Base-by-base conservation (phyloP, 2,329 filamentous ascomycete species). In the Colletotrichum cuscutae region DNA sequence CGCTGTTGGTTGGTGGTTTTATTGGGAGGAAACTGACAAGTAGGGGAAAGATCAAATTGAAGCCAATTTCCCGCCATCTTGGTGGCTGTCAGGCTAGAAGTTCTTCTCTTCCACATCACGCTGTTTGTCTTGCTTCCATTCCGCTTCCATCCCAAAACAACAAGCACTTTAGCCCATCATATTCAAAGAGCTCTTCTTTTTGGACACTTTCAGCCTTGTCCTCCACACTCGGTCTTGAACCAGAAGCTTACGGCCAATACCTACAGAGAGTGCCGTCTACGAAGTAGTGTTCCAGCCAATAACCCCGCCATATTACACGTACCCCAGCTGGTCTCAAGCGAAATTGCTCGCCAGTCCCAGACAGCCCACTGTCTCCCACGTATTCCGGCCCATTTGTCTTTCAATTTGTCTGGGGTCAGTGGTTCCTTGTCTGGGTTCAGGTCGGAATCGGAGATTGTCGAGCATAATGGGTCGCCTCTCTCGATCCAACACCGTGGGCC, bases 391-490 rank as follows among this genome's bases (percentile, higher is more conserved):
- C 65, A 54, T 58, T 69, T 69, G 70, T 42, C 54, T 22, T 35
- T 46, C 59, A 56, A 64, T 64, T 28, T 35, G 59, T 69, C 54
- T 69, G 70, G 58, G 70, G 59, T 64, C 35, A 59, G 54, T 42
- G 35, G 53, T 59, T 53, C 65, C 65, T 59, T 72, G 70, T 49
- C 54, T 42, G 53, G 59, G 30, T 63, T 68, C 30, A 72, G 53
- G 69, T 70, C 71, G 67, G 56, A 61, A 71, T 62, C 71, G 71
- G 71, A 73, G 67, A 67, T 73, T 71, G 68, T 53, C 52, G 54
- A 58, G 61, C 56, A 58, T 30, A 26, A 73, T 73, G 71, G 67
- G 24, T 60, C 68, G 46, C 49, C 22, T 42, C n/a, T 35, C 68
- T 70, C 61, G 68, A 71, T 73, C 71, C 46, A 66, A 49, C 67